Base-by-base conservation (phyloP, 257 asterid species). In the Capsicum rhomboideum region DNA sequence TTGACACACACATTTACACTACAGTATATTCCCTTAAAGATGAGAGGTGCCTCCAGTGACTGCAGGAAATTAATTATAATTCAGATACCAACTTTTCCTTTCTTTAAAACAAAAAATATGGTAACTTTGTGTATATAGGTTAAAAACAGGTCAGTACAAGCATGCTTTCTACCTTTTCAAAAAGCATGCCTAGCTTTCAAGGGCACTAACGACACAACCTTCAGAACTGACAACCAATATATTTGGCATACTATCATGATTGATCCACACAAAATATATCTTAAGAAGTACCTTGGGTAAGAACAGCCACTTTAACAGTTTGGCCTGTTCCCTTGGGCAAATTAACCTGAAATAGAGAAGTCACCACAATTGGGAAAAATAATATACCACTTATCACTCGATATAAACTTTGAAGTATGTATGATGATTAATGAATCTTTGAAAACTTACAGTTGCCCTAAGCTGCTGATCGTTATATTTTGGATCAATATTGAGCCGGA, bases 291-390 rank as follows among this genome's bases (percentile, higher is more conserved):
- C 98, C 99, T 94, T 96, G 99, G 17, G 99, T 96, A 85, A 96
- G 97, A 55, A 96, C 99, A 37, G 98, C 98, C 90, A 96, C 93
- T 91, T 91, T 93, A 85, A 96, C 89, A 10, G 93, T 87, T 86
- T 96, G 99, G 69, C 99, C 99, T 85, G 99, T 96, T 80, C 99
- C 99, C 87, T 92, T 96, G 54, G 99, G 99, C 89, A 96, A 89
- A 91, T 96, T 96, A 77, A 96, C 99, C 99, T 96, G 87, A 82
- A 90, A 85, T 10, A 87, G 17, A 83, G 23, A 85, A 26, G 72
- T 58, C 69, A 71, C 28, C 82, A 54, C 13, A 6, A 49, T 64
- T 63, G 37, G 50, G 46, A 23, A 23, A 7, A 17, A 16, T 63
- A 63, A 26, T 81, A 61, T 63, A 68, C 17, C 14, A 42, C 56